Percentiles rank a stretch among this genome's conserved stretches.
phyloP scores from a whole-genome alignment of 257 asterid genomes.

The Phtheirospermum japonicum region DNA sequence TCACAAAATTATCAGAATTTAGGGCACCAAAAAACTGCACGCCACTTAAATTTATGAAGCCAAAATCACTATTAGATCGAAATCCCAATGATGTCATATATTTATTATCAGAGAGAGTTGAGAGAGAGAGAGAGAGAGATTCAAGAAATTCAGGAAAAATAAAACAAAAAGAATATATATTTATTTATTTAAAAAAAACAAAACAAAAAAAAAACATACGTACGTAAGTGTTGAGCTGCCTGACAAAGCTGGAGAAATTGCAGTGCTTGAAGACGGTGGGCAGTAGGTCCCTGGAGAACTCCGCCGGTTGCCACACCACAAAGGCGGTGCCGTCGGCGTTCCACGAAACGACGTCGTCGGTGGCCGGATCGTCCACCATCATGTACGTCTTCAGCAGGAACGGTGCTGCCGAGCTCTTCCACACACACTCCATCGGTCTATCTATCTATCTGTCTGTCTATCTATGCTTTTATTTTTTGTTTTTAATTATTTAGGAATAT shows the following conservation, averaged over 20 bases:
- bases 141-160: neutral
- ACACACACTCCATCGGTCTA: constrained; percentile 49
- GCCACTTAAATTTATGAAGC: no score
- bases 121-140: neutral
- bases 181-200: neutral
- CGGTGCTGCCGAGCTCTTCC: constrained; percentile 75
- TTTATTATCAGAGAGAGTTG: no score
- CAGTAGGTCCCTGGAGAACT: constrained; percentile 78
- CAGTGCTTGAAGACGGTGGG: constrained; percentile 85
- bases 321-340: constrained; percentile 75
- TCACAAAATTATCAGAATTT: no score
- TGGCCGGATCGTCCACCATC: constrained; percentile 82
- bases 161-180: neutral
- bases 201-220: constrained; percentile 18
- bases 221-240: constrained; percentile 97
- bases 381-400: constrained; percentile 78
- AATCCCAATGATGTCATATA: no score
- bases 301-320: constrained; percentile 92
- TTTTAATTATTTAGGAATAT: no score
- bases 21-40: no score
- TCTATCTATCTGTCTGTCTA: constrained; percentile 44
- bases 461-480: no score
- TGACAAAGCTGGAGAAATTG: constrained; percentile 95
- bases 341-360: constrained; percentile 82
- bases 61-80: no score